These are phyloP conservation scores for Anethum foeniculum DNA, from an alignment of 140 eudicot genomes.

Conservation along the genomic window DNA sequence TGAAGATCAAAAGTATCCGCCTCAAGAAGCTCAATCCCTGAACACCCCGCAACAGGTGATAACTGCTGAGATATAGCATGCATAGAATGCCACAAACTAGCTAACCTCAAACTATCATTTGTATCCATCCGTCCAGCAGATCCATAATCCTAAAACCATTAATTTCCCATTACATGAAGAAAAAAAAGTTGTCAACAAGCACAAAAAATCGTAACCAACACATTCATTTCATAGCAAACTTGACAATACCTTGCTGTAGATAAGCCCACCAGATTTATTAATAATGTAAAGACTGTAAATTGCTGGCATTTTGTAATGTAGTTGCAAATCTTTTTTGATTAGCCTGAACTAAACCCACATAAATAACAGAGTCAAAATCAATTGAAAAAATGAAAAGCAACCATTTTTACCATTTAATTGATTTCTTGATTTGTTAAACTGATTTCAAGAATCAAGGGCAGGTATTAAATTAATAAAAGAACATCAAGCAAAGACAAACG, in stretches of 20 bases:
- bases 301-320: slow-evolving; percentile 45
- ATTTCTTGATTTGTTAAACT: background rate
- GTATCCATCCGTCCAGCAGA: slow-evolving; percentile 96
- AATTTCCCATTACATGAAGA: background rate
- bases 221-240: background rate
- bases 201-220: background rate
- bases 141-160: slow-evolving; percentile 60
- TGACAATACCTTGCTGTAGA: slow-evolving; percentile 24
- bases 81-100: slow-evolving; percentile 98
- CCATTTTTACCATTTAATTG: background rate
- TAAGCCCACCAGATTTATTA: slow-evolving; percentile 95
- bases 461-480: background rate
- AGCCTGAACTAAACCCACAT: background rate
- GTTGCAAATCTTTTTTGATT: background rate
- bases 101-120: slow-evolving; percentile 82
- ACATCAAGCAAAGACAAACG: background rate
- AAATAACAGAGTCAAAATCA: background rate
- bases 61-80: slow-evolving; percentile 97
- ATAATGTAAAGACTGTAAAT: slow-evolving; percentile 81
- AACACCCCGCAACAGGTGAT: slow-evolving; percentile 70
- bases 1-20: slow-evolving; percentile 94
- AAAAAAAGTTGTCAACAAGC: background rate
- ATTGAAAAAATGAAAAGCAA: background rate
- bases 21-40: slow-evolving; percentile 86
- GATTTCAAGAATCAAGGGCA: background rate